Percentiles rank a stretch among this genome's conserved stretches.
phyloP scores from a whole-genome alignment of 345 rosid genomes.

The Syzygium aqueum region DNA sequence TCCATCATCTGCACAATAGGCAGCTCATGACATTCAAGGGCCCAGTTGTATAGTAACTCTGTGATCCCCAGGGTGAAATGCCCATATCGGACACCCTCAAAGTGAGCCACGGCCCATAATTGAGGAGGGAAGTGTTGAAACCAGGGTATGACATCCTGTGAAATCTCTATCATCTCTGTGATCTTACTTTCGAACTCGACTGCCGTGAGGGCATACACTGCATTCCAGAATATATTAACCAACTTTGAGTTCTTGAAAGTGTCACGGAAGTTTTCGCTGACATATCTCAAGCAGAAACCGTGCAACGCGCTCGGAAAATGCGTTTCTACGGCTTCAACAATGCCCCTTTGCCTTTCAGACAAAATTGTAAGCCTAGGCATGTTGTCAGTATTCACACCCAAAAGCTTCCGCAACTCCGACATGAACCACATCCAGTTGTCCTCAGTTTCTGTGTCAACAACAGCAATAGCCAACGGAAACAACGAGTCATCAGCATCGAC shows the following conservation, averaged over 20 bases:
- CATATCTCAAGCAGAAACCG: slow-evolving; percentile 85
- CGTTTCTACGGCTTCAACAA: slow-evolving; percentile 92
- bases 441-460: slow-evolving; percentile 73
- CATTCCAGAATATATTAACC: slow-evolving; percentile 92
- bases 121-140: slow-evolving; percentile 72
- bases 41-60: slow-evolving; percentile 81
- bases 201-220: slow-evolving; percentile 86
- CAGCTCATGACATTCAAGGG: slow-evolving; percentile 92
- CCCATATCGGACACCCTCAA: slow-evolving; percentile 83
- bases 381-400: slow-evolving; percentile 84
- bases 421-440: slow-evolving; percentile 99
- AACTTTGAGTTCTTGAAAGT: slow-evolving; percentile 89
- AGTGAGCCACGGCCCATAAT: slow-evolving; percentile 92
- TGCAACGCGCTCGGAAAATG: slow-evolving; percentile 94
- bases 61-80: slow-evolving; percentile 85
- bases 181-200: slow-evolving; percentile 79
- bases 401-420: slow-evolving; percentile 90
- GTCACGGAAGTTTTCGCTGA: slow-evolving; percentile 88
- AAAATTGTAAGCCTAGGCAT: slow-evolving; percentile 98
- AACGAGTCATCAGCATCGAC: slow-evolving; percentile 84
- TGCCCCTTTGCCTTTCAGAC: slow-evolving; percentile 78
- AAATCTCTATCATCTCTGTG: slow-evolving; percentile 82
- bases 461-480: slow-evolving; percentile 85
- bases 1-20: slow-evolving; percentile 96
- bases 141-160: slow-evolving; percentile 73